Base-by-base conservation (phyloP, 73 alveolate genomes). In the Tetrahymena thermophila region DNA sequence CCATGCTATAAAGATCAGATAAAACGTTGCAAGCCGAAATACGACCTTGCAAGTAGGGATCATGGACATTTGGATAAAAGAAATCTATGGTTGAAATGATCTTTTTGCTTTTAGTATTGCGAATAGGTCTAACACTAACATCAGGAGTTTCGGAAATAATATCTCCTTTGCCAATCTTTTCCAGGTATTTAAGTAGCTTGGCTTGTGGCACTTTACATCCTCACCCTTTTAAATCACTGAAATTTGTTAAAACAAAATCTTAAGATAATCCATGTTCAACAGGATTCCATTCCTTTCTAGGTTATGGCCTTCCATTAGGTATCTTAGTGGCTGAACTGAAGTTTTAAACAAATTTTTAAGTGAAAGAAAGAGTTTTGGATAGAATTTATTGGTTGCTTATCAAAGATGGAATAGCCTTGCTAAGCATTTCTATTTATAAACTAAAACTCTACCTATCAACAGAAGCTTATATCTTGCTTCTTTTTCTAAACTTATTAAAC, bases 1-100 rank as follows among this genome's bases (percentile, higher is more conserved):
- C 99, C 98, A 99, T 97, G 25, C 99, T 99, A 95, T 99, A 98
- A 35, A 99, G 97, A 96, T 99, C 99, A 84, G 99, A 96, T 85
- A 99, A 98, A 13, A 99, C 99, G 96, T 99, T 99, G 44, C 99
- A 98, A 85, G 99, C 96, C 11, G 99, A 99, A 85, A 99, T 99
- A 58, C 99, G 96, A 35, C 99, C 99, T 96, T 99, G 98, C 96
- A 98, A 96, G 97, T 99, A 99, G 15, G 99, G 99, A 94, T 98
- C 99, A 42, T 98, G 99, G 28, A 99, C 99, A 34, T 98, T 95
- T 3, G 99, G 99, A 43, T 99, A 98, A 96, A 99, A 98, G 98
- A 98, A 99, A 94, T 99, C 99, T 56, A 98, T 98, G 37, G 99
- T 97, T 57, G 99, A 98, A 38, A 99, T 97, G 95, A 96, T 97